phyloP scores from a whole-genome alignment of 1,139 yeast genomes.

The Chernovozyma aurita region DNA sequence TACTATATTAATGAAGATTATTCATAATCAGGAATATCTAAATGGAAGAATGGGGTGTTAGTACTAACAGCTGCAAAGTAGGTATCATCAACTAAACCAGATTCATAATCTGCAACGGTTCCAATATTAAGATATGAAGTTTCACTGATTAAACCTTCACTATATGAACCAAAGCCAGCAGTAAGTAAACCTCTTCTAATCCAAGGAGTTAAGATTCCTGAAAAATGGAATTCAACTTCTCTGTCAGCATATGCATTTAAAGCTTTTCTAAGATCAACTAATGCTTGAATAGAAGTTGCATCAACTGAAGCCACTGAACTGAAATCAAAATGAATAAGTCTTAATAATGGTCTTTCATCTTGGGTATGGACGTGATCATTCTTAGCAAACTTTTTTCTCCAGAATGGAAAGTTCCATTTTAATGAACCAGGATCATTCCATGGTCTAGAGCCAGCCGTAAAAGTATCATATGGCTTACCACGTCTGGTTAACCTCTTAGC shows the following conservation, averaged over 20 bases:
- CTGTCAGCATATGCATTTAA: slow-evolving; percentile 72
- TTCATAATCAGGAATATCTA: slow-evolving; percentile 74
- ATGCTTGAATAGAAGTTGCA: slow-evolving; percentile 72
- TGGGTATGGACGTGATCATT: slow-evolving; percentile 12
- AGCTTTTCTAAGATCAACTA: slow-evolving; percentile 73
- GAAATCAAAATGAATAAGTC: slow-evolving; percentile 76
- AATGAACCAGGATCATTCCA: slow-evolving; percentile 90
- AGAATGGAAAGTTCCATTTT: slow-evolving; percentile 33
- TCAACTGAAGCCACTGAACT: slow-evolving; percentile 72
- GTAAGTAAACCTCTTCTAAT: slow-evolving; percentile 69
- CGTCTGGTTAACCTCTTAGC: slow-evolving; percentile 59
- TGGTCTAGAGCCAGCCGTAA: slow-evolving; percentile 65
- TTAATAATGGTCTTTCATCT: slow-evolving; percentile 62
- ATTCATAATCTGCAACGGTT: slow-evolving; percentile 28
- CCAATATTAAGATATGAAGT: slow-evolving; percentile 39
- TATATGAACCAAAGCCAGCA: slow-evolving; percentile 73
- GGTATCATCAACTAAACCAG: slow-evolving; percentile 23
- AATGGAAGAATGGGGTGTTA: slow-evolving; percentile 79
- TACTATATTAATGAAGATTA: too few relatives aligned
- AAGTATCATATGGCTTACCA: slow-evolving; percentile 45
- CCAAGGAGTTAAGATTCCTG: slow-evolving; percentile 86
- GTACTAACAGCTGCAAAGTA: slow-evolving; percentile 63
- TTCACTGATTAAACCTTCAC: slow-evolving; percentile 37
- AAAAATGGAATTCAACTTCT: slow-evolving; percentile 85
- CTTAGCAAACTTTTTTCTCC: slow-evolving; percentile 15